Evolutionary conservation across 2,329 filamentous ascomycete genomes (phyloP), one percentile per base, ranked within the genome.

Genomic region (Tympanopsis confertula): DNA sequence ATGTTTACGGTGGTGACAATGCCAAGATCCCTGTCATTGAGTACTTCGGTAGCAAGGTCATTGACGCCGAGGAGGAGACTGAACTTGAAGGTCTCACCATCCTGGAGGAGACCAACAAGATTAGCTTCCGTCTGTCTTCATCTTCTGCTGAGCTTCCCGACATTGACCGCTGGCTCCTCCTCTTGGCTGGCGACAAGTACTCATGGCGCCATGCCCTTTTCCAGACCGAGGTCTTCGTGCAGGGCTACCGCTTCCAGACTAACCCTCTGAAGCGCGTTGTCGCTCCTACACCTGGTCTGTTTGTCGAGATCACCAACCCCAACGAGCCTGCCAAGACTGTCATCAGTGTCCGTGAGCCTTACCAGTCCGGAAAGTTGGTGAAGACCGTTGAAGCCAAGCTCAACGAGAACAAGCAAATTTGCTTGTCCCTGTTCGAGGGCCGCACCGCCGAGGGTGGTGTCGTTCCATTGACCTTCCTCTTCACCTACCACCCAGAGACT

Each of bases 401-500:
- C 4, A 44, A 45, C 37, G 43, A 39, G 2, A 37, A 43, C 4
- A 36, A 20, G 4, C 35, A 44, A 3, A 39, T 39, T 5, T 42
- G 44, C 24, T 22, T 51, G n/a, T 32, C 35, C 14, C 13, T 42
- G 3, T 41, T 36, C 17, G 26, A 98, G 65, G 85, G 93, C 33
- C 83, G 88, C 38, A 95, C 86, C 30, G 88, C 85, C 12, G 74
- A 91, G 36, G 82, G 84, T 45, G 79, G 82, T 55, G 74, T 89
- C 12, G 81, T 86, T n/a, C 74, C 86, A 17, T 66, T 98, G 41
- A 82, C 85, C 17, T 78, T 98, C 47, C 77, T 80, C 55, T 96
- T 96, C 66, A 86, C 75, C 4, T 98, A 98, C 63, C 85, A 88
- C 55, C 91, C 91, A 2, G 89, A 96, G 61, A 82, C 86, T 40